Conservation (phyloP, 2,329 filamentous ascomycete species). For the Monilinia laxa region DNA sequence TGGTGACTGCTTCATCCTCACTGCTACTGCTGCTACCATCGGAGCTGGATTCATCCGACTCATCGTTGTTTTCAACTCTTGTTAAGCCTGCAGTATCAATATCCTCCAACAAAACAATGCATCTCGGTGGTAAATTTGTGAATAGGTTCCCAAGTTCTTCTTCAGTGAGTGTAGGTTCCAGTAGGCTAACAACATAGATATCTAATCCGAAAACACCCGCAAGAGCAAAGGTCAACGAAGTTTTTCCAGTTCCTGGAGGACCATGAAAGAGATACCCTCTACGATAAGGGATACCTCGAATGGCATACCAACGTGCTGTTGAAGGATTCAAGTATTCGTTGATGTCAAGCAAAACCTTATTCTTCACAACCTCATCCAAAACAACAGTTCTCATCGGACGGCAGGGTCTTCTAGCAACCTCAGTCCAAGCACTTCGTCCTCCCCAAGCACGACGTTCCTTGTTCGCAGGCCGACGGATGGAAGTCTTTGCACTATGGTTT, state of each 20-base stretch:
- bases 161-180: slow-evolving; percentile 61
- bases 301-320: slow-evolving; percentile 71
- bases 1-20: slow-evolving; percentile 37
- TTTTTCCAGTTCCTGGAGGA: slow-evolving; percentile 73
- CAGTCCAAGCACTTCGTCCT: slow-evolving; percentile 51
- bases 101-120: slow-evolving; percentile 67
- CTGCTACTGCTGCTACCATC: slow-evolving; percentile 1
- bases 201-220: slow-evolving; percentile 65
- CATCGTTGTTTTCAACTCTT: slow-evolving; percentile 40
- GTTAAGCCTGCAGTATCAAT: slow-evolving; percentile 65
- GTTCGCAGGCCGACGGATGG: slow-evolving; percentile 54
- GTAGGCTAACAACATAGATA: slow-evolving; percentile 62
- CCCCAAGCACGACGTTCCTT: slow-evolving; percentile 49
- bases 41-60: slow-evolving; percentile 12
- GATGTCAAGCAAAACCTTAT: slow-evolving; percentile 66
- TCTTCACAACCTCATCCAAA: slow-evolving; percentile 66
- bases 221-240: slow-evolving; percentile 63
- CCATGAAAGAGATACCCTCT: slow-evolving; percentile 78
- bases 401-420: slow-evolving; percentile 62
- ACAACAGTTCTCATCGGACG: slow-evolving; percentile 75
- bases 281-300: slow-evolving; percentile 72
- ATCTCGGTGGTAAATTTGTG: slow-evolving; percentile 58
- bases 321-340: slow-evolving; percentile 74
- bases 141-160: slow-evolving; percentile 61
- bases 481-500: slow-evolving; percentile 56